These are phyloP conservation scores for Metschnikowia picachoensis DNA, from an alignment of 805 yeast species.

Conservation along the genomic window DNA sequence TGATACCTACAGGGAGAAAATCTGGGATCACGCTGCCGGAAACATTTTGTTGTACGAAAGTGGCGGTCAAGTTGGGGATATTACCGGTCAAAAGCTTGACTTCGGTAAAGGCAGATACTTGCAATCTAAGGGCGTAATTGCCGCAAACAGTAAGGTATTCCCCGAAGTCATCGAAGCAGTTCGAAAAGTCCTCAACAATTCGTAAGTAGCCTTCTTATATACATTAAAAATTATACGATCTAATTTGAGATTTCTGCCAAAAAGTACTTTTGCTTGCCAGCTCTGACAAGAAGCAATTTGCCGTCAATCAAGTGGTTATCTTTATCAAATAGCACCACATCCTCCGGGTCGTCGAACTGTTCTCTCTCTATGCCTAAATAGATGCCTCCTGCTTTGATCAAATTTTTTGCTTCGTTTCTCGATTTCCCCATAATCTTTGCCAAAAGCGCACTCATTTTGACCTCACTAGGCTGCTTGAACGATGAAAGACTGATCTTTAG, in stretches of 20 bases:
- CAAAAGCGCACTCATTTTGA: conserved; percentile 52
- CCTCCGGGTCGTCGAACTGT: conserved; percentile 48
- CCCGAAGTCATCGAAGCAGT: conserved; percentile 49
- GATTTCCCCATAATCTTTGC: conserved; percentile 46
- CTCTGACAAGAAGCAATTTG: conserved; percentile 58
- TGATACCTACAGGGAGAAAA: conserved; percentile 78
- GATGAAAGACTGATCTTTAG: conserved; percentile 28
- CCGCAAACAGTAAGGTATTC: conserved; percentile 55
- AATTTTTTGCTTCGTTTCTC: conserved; percentile 55
- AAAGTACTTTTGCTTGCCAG: conserved; percentile 69
- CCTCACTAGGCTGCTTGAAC: conserved; percentile 24
- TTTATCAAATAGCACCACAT: conserved; percentile 43
- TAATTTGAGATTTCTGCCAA: conserved; percentile 33
- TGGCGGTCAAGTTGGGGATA: conserved; percentile 88
- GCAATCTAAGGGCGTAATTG: conserved; percentile 88
- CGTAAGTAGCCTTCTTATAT: background rate
- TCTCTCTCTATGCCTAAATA: conserved; percentile 60
- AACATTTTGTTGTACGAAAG: conserved; percentile 80
- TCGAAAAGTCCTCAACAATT: conserved; percentile 19
- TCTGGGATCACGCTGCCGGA: conserved; percentile 99
- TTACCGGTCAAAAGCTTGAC: conserved; percentile 67
- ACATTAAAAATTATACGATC: background rate
- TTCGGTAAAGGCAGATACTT: conserved; percentile 85
- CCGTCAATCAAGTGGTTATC: conserved; percentile 53
- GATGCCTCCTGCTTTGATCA: conserved; percentile 67